phyloP scores from a whole-genome alignment of 1,139 yeast species.

The Taphrina flavorubra region DNA sequence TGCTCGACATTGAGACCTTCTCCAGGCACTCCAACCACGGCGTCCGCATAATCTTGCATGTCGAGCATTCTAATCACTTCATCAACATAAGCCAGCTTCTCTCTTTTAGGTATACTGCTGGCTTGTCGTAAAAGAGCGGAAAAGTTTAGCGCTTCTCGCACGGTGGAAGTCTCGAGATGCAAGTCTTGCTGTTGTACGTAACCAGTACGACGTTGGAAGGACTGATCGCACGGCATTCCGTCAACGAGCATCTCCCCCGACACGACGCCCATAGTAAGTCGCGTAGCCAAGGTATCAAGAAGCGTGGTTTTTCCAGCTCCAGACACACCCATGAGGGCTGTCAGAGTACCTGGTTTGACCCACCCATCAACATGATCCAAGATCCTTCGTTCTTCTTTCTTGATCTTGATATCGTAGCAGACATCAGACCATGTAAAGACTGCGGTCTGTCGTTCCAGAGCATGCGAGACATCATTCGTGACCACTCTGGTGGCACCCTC shows the following conservation, averaged over 20 bases:
- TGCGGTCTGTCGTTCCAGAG: slow-evolving; percentile 49
- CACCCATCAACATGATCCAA: slow-evolving; percentile 66
- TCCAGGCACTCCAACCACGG: slow-evolving; percentile 83
- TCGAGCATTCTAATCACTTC: slow-evolving; percentile 71
- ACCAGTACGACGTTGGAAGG: slow-evolving; percentile 82
- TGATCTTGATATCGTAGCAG: slow-evolving; percentile 56
- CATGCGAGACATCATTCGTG: slow-evolving; percentile 39
- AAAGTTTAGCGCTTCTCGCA: slow-evolving; percentile 75
- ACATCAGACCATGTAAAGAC: slow-evolving; percentile 58
- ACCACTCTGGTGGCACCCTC: slow-evolving; percentile 15
- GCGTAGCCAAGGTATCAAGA: slow-evolving; percentile 73
- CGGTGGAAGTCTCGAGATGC: slow-evolving; percentile 75
- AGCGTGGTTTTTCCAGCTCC: slow-evolving; percentile 86
- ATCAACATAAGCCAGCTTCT: slow-evolving; percentile 74
- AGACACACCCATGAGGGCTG: slow-evolving; percentile 85
- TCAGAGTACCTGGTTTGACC: slow-evolving; percentile 78
- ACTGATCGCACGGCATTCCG: slow-evolving; percentile 68
- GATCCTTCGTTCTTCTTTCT: slow-evolving; percentile 57
- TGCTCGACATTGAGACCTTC: slow-evolving; percentile 76
- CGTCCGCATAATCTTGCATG: slow-evolving; percentile 77
- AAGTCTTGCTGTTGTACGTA: slow-evolving; percentile 84
- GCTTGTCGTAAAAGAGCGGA: slow-evolving; percentile 80
- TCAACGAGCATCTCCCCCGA: slow-evolving; percentile 78
- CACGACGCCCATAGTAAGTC: slow-evolving; percentile 79
- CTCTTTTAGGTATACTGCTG: slow-evolving; percentile 58